Conservation (phyloP, 2,329 filamentous ascomycete species). For the Trichoderma aggressivum region DNA sequence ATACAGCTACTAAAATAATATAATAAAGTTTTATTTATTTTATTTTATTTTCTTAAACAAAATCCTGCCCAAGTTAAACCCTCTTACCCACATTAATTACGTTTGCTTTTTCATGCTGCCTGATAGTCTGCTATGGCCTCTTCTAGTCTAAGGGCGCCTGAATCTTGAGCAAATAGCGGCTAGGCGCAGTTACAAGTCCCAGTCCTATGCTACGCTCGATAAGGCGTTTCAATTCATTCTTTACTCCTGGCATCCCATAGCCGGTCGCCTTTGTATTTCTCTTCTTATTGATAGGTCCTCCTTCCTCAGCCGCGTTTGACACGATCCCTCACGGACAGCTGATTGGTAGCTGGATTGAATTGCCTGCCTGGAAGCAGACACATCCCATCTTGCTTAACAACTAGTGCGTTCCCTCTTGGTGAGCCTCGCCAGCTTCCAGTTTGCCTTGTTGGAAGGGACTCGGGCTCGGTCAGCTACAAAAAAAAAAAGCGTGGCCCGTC, state of each 20-base stretch:
- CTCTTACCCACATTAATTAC: neutral
- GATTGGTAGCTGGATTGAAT: conserved; percentile 10
- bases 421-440: conserved; percentile 18
- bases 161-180: neutral
- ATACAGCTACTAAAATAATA: too few relatives aligned
- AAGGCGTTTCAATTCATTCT: neutral
- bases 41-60: neutral
- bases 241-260: neutral
- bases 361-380: conserved; percentile 41
- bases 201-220: neutral
- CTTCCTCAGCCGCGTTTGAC: neutral
- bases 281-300: neutral
- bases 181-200: neutral
- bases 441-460: neutral
- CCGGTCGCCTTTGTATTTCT: conserved; percentile 1
- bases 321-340: neutral
- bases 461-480: neutral
- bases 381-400: conserved; percentile 30
- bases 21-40: neutral
- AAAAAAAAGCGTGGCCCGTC: neutral
- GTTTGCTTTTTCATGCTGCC: neutral
- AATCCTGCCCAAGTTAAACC: neutral
- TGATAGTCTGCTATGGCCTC: neutral
- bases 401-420: conserved; percentile 29
- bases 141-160: neutral